Conservation (phyloP, 257 asterid genomes). For the Agastache rugosa region DNA sequence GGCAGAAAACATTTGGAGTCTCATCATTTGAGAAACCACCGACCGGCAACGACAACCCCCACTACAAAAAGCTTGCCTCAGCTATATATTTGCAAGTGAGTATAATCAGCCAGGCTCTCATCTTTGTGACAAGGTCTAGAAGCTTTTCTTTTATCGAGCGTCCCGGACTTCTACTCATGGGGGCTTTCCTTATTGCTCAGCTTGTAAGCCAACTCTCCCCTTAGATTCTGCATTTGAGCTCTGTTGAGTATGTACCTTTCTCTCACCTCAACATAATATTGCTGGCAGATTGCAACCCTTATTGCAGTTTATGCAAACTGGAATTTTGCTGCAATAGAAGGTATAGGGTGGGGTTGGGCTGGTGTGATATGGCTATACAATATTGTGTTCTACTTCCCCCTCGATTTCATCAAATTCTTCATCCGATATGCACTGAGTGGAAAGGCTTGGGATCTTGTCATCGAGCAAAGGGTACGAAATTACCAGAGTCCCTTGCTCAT, state of each 20-base stretch:
- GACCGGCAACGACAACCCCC: not conserved
- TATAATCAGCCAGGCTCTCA: slow-evolving; percentile 60
- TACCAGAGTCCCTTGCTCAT: not conserved
- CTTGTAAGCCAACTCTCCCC: slow-evolving; percentile 42
- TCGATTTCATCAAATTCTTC: slow-evolving; percentile 58
- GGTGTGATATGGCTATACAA: slow-evolving; percentile 60
- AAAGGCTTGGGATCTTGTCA: slow-evolving; percentile 66
- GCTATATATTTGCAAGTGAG: slow-evolving; percentile 64
- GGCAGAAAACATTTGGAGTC: slow-evolving; percentile 47
- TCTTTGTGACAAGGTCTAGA: slow-evolving; percentile 61
- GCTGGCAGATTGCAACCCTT: slow-evolving; percentile 53
- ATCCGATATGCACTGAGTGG: slow-evolving; percentile 63
- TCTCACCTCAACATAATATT: slow-evolving; percentile 28
- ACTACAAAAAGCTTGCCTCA: slow-evolving; percentile 53
- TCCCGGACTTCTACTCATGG: slow-evolving; percentile 52
- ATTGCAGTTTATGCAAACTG: slow-evolving; percentile 59
- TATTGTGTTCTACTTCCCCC: slow-evolving; percentile 55
- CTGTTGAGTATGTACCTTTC: not conserved
- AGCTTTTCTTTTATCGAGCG: slow-evolving; percentile 62
- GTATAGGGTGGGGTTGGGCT: slow-evolving; percentile 65
- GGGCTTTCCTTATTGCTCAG: slow-evolving; percentile 59
- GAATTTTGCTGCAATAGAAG: slow-evolving; percentile 54
- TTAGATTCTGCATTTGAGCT: not conserved
- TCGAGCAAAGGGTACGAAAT: slow-evolving; percentile 60
- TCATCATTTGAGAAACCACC: slow-evolving; percentile 38